Conservation (phyloP, 192 early-diverging fungal species). For the Coemansia sp. region DNA sequence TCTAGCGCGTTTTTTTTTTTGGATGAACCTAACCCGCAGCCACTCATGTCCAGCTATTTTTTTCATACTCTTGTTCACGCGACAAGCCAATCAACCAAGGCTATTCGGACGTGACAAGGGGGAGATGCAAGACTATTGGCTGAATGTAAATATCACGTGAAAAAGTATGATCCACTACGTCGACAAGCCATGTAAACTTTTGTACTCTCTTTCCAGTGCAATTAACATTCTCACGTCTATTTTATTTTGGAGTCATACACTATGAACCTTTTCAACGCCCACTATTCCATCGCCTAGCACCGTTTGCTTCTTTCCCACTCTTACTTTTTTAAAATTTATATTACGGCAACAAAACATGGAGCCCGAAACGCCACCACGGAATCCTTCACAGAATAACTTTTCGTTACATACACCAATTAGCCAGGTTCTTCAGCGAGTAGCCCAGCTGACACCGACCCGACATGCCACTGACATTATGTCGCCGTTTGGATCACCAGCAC, state of each 20-base stretch:
- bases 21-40: too few species aligned
- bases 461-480: constrained; percentile 2
- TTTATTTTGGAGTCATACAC: not conserved
- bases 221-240: not conserved
- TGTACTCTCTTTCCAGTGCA: not conserved
- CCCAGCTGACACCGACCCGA: constrained; percentile 20
- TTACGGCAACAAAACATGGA: constrained; percentile 18
- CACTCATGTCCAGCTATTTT: too few species aligned
- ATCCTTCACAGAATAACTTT: not conserved
- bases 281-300: not conserved
- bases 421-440: constrained; percentile 23
- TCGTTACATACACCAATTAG: constrained; percentile 13
- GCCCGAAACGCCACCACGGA: constrained; percentile 30
- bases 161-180: too few species aligned
- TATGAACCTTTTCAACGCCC: not conserved
- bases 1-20: too few species aligned
- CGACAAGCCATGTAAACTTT: too few species aligned
- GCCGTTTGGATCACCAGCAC: constrained; percentile 38
- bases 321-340: not conserved
- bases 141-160: not conserved
- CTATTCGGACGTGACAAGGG: not conserved
- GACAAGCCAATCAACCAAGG: not conserved
- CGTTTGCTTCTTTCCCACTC: not conserved
- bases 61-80: not conserved
- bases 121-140: not conserved